Evolutionary conservation across 352 stramenopile genomes (phyloP), one percentile per base, ranked within the genome.

Genomic region (Phytophthora podocarpi): DNA sequence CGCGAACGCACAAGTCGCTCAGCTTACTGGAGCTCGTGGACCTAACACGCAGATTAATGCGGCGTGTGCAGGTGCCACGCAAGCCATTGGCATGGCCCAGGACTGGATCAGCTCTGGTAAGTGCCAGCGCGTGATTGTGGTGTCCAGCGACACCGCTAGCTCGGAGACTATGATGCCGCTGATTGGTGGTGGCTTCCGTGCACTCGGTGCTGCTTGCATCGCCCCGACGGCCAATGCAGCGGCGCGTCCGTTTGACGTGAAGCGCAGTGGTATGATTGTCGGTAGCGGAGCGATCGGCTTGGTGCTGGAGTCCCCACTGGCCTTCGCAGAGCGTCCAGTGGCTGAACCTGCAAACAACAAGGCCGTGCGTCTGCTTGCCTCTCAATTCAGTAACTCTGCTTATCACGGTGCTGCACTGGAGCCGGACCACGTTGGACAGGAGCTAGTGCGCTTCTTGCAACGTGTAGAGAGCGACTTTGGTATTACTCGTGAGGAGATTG

Each of bases 31-130:
- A 39, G 97, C 94, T 28, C 78, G 86, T 42, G 97, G 97, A 18
- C 96, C 96, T 1, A 99, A 99, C 67, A 98, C 95, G 31, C 97
- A 99, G 64, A 94, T 94, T 5, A 99, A 99, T 74, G 95, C 95
- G 2, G 96, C 97, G 7, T 99, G 97, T 74, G 95, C 95, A 37
- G 95, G 97, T 39, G 97, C 93, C 36, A 98, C 95, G 5, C 89
- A 97, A 47, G 91, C 90, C 23, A 85, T 98, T 58, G 89, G 80
- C 12, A 86, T 99, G 74, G 94, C 93, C 23, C 89, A 97, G 61
- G 96, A 99, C 65, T 98, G 98, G 93, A 85, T 99, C 30, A 79
- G 84, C 39, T 82, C 91, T 24, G 90, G 93, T 37, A 87, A 96
- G 23, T 97, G 92, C 47, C 80, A 97, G 59, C 91, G 97, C 40